phyloP scores from a whole-genome alignment of 805 yeast species.

The Spathaspora passalidarum region DNA sequence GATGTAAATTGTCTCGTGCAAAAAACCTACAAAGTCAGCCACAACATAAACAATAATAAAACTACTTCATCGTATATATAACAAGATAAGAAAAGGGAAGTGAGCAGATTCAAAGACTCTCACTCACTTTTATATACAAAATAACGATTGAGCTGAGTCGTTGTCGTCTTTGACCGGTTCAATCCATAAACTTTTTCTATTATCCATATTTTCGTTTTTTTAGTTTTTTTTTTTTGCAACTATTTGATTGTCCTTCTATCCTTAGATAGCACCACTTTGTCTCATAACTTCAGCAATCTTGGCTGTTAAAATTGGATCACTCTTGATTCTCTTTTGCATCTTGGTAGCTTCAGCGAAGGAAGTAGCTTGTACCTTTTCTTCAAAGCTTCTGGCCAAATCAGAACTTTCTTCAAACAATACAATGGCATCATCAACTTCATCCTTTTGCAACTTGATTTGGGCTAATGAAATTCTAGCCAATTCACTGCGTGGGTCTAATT shows the following conservation, averaged over 20 bases:
- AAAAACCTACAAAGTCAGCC: too few species aligned
- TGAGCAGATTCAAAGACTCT: too few species aligned
- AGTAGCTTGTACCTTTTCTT: conserved; percentile 87
- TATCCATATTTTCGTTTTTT: neutral
- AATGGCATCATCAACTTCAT: conserved; percentile 79
- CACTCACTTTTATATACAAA: neutral
- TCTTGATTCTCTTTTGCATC: conserved; percentile 75
- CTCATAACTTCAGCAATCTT: conserved; percentile 61
- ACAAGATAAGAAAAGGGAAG: neutral
- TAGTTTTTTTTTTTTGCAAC: too few species aligned
- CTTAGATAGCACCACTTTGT: conserved; percentile 17
- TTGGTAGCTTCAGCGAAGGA: conserved; percentile 91
- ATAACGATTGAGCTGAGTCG: too few species aligned
- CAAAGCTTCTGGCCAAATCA: conserved; percentile 74
- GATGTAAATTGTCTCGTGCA: too few species aligned
- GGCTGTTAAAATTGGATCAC: conserved; percentile 61
- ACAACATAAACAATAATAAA: neutral
- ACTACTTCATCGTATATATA: too few species aligned
- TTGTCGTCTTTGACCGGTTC: too few species aligned
- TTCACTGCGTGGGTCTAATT: conserved; percentile 84
- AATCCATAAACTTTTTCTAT: too few species aligned
- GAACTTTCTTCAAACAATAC: conserved; percentile 79
- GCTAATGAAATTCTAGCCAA: conserved; percentile 89
- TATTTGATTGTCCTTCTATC: conserved; percentile 3
- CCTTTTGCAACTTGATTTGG: conserved; percentile 82